phyloP scores from a whole-genome alignment of 208 protist species.

The Willaertia magna region DNA sequence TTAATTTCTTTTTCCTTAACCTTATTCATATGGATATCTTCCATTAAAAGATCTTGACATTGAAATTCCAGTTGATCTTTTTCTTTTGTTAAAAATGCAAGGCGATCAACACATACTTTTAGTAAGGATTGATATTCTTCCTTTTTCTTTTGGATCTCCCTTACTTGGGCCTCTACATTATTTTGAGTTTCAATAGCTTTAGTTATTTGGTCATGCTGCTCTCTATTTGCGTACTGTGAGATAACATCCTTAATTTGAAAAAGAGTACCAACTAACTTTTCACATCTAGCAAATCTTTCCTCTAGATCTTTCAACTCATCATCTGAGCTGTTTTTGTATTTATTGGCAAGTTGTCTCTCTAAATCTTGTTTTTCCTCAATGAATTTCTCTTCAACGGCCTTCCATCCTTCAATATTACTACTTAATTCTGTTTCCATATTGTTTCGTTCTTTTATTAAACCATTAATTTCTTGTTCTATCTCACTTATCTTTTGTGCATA shows the following conservation, averaged over 20 bases:
- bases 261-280: not conserved
- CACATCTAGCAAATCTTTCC: not conserved
- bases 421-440: not conserved
- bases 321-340: not conserved
- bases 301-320: not conserved
- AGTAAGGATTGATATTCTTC: not conserved
- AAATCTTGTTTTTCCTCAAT: not conserved
- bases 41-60: too few relatives aligned
- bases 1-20: not conserved
- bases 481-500: not conserved
- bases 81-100: not conserved
- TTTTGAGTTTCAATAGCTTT: not conserved
- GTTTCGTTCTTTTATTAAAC: not conserved
- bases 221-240: not conserved
- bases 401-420: not conserved
- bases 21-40: too few relatives aligned
- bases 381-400: not conserved
- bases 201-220: not conserved
- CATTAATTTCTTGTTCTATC: not conserved
- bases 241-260: not conserved
- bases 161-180: not conserved
- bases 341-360: not conserved
- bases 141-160: not conserved
- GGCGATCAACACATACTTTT: not conserved
- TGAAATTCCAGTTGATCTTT: not conserved